Percentiles rank a stretch among this genome's conserved stretches.
phyloP scores from a whole-genome alignment of 176 grass and related monocot genomes.

The Eragrostis curvula region DNA sequence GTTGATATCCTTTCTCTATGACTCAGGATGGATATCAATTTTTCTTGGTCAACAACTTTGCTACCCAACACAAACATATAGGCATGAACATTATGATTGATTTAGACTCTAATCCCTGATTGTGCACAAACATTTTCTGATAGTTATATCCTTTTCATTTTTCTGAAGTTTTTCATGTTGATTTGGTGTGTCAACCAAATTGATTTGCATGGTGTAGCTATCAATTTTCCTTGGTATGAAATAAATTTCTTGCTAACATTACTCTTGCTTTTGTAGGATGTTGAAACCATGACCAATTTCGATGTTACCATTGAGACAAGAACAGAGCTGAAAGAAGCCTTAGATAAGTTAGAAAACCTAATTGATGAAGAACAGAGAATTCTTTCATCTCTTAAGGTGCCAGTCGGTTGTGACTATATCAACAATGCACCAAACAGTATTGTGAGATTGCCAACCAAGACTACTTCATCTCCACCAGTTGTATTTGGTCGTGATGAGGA shows the following conservation, averaged over 20 bases:
- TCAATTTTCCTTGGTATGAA: background rate
- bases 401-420: background rate
- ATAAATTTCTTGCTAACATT: background rate
- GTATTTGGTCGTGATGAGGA: slow-evolving; percentile 43
- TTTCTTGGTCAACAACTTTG: background rate
- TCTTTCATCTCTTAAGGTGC: background rate
- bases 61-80: background rate
- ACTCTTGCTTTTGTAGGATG: background rate
- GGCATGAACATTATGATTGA: background rate
- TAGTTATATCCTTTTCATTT: background rate
- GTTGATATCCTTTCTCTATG: background rate
- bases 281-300: background rate
- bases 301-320: background rate
- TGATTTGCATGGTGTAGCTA: background rate
- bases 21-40: background rate
- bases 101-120: background rate
- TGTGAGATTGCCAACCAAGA: background rate
- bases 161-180: background rate
- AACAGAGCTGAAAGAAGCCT: slow-evolving; percentile 3
- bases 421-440: background rate
- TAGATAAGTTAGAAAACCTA: slow-evolving; percentile 26
- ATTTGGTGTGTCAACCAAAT: too few relatives aligned
- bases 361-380: slow-evolving; percentile 22
- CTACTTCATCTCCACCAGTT: background rate
- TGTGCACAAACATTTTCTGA: background rate